These are phyloP conservation scores for Ramalina intermedia DNA, from an alignment of 495 filamentous ascomycete genomes.

Conservation along the genomic window DNA sequence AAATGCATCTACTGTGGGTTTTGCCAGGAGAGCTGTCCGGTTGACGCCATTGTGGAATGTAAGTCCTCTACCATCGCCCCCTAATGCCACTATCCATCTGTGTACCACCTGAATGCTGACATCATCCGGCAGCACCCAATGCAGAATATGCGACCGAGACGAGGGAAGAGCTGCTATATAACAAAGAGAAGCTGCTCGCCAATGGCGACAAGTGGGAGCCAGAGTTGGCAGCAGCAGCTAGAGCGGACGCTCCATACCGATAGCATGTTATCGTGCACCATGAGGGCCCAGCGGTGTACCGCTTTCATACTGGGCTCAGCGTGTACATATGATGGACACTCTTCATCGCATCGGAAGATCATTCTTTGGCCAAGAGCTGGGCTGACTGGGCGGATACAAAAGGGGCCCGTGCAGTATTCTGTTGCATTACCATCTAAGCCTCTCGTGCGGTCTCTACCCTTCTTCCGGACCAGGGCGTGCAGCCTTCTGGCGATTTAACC, in stretches of 20 bases:
- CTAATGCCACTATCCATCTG: not conserved
- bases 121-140: slow-evolving; percentile 49
- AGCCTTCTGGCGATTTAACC: no score
- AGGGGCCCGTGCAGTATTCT: no score
- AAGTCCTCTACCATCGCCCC: slow-evolving; percentile 14
- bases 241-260: slow-evolving; percentile 81
- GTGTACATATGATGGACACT: no score
- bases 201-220: slow-evolving; percentile 98
- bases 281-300: not conserved
- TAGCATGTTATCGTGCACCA: slow-evolving; percentile 25
- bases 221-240: slow-evolving; percentile 79
- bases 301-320: no score
- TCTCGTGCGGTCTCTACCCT: no score
- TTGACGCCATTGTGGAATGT: slow-evolving; percentile 94
- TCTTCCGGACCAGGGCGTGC: no score
- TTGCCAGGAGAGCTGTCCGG: slow-evolving; percentile 97
- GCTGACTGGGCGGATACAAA: no score
- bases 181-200: slow-evolving; percentile 86
- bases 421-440: no score
- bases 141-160: slow-evolving; percentile 98
- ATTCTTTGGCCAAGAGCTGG: no score
- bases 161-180: slow-evolving; percentile 91
- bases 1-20: slow-evolving; percentile 99
- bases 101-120: slow-evolving; percentile 11
- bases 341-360: no score